phyloP scores from a whole-genome alignment of 1,139 yeast species.

The Diutina ranongensis region DNA sequence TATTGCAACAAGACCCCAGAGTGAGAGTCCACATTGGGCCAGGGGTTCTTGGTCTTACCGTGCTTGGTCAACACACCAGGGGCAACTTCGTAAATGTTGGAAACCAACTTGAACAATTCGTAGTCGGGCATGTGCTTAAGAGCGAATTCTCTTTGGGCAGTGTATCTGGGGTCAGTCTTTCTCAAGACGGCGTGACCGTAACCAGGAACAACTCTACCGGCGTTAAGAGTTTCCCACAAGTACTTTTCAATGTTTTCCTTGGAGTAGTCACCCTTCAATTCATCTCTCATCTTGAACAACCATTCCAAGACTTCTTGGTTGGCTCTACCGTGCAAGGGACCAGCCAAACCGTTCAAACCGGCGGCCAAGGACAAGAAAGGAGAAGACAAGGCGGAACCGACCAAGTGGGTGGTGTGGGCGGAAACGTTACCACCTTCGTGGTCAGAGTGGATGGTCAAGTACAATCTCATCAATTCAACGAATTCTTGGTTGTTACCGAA shows the following conservation, averaged over 20 bases:
- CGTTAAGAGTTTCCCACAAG: constrained; percentile 83
- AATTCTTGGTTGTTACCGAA: constrained; percentile 71
- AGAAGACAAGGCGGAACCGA: constrained; percentile 89
- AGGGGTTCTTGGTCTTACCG: constrained; percentile 98
- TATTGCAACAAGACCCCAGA: constrained; percentile 95
- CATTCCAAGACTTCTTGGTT: constrained; percentile 96
- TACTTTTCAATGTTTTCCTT: constrained; percentile 72
- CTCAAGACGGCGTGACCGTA: constrained; percentile 39
- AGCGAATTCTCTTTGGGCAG: constrained; percentile 95
- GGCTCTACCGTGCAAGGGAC: constrained; percentile 97
- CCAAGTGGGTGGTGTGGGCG: constrained; percentile 95
- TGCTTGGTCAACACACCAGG: constrained; percentile 92
- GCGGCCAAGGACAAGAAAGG: constrained; percentile 89
- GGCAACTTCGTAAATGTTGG: constrained; percentile 87
- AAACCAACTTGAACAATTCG: constrained; percentile 82
- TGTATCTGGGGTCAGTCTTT: constrained; percentile 96
- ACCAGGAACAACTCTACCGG: constrained; percentile 96
- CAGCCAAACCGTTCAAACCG: constrained; percentile 94
- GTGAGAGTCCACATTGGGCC: constrained; percentile 98
- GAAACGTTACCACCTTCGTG: constrained; percentile 99
- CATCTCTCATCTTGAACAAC: constrained; percentile 72
- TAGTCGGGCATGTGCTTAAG: constrained; percentile 95
- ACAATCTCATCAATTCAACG: constrained; percentile 83
- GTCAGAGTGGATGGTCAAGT: constrained; percentile 91
- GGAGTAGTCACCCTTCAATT: constrained; percentile 61